Percentiles rank a stretch among this genome's conserved stretches.
phyloP scores from a whole-genome alignment of 768 basidiomycete species.

The Kwoniella dendrophila region DNA sequence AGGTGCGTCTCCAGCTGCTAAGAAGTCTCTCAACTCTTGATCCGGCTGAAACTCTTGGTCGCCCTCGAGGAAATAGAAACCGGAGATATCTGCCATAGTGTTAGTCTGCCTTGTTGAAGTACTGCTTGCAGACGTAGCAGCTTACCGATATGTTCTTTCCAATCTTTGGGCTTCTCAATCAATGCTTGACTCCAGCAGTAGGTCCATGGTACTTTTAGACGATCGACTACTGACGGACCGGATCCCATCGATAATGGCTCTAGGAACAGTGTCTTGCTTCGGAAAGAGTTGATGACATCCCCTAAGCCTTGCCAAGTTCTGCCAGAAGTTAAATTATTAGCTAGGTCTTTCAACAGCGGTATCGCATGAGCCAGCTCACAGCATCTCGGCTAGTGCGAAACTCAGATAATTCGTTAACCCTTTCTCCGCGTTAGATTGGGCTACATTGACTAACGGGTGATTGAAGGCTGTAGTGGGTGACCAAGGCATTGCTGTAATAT shows the following conservation, averaged over 20 bases:
- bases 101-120: not conserved
- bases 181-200: slow-evolving; percentile 68
- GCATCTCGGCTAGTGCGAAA: slow-evolving; percentile 65
- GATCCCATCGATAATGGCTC: slow-evolving; percentile 60
- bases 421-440: slow-evolving; percentile 62
- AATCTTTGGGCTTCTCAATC: slow-evolving; percentile 67
- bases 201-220: slow-evolving; percentile 66
- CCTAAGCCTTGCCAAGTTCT: slow-evolving; percentile 59
- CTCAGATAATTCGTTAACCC: slow-evolving; percentile 65
- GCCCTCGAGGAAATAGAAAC: slow-evolving; percentile 68
- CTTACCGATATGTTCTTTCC: slow-evolving; percentile 67
- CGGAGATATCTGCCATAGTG: slow-evolving; percentile 68
- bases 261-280: slow-evolving; percentile 61
- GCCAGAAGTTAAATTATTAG: not conserved
- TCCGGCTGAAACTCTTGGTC: slow-evolving; percentile 61
- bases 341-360: not conserved
- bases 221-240: slow-evolving; percentile 63
- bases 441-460: slow-evolving; percentile 68
- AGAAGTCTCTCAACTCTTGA: slow-evolving; percentile 61
- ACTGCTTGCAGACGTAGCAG: too few species aligned
- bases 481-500: slow-evolving; percentile 68
- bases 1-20: slow-evolving; percentile 62
- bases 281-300: slow-evolving; percentile 65
- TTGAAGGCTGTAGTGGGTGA: slow-evolving; percentile 64
- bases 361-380: slow-evolving; percentile 53